phyloP scores from a whole-genome alignment of 1,284 basidiomycete species.

The Anthracocystis walkeri region DNA sequence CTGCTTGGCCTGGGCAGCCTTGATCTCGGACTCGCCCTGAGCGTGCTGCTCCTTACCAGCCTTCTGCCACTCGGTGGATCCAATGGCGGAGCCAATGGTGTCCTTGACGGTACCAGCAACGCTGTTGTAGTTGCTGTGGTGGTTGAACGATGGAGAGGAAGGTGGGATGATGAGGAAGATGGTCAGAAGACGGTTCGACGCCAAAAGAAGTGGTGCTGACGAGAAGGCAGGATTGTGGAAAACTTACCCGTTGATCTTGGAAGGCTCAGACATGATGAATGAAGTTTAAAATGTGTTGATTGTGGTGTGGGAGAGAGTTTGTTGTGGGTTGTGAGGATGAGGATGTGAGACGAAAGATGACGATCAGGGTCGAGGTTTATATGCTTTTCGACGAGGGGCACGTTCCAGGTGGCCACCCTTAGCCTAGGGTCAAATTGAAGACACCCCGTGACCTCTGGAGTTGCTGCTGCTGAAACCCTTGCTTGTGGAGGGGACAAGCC shows the following conservation, averaged over 20 bases:
- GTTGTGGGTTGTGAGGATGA: neutral
- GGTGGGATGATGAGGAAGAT: neutral
- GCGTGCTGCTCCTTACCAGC: slow-evolving; percentile 63
- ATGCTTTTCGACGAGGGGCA: slow-evolving; percentile 21
- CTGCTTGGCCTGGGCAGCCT: slow-evolving; percentile 60
- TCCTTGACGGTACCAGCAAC: slow-evolving; percentile 56
- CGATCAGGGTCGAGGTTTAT: slow-evolving; percentile 18
- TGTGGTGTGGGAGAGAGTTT: slow-evolving; percentile 11
- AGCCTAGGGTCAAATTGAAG: neutral
- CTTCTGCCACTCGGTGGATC: slow-evolving; percentile 54
- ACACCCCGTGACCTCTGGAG: slow-evolving; percentile 14
- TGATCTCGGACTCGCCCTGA: slow-evolving; percentile 59
- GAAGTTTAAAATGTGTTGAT: slow-evolving; percentile 14
- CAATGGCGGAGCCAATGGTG: slow-evolving; percentile 57
- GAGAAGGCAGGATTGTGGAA: too few species aligned
- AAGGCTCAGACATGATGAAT: slow-evolving; percentile 56
- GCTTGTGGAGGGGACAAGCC: slow-evolving; percentile 6
- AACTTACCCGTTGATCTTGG: slow-evolving; percentile 54
- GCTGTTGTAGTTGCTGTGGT: slow-evolving; percentile 52
- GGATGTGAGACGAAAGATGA: slow-evolving; percentile 5
- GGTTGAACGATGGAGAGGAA: neutral
- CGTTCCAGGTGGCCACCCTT: neutral
- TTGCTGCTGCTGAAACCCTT: neutral
- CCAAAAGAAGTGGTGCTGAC: neutral
- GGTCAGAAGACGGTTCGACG: neutral